Evolutionary conservation across 2,329 filamentous ascomycete species (phyloP), one percentile per base, ranked within the genome.

Genomic region (Daldinia eschscholtzii): DNA sequence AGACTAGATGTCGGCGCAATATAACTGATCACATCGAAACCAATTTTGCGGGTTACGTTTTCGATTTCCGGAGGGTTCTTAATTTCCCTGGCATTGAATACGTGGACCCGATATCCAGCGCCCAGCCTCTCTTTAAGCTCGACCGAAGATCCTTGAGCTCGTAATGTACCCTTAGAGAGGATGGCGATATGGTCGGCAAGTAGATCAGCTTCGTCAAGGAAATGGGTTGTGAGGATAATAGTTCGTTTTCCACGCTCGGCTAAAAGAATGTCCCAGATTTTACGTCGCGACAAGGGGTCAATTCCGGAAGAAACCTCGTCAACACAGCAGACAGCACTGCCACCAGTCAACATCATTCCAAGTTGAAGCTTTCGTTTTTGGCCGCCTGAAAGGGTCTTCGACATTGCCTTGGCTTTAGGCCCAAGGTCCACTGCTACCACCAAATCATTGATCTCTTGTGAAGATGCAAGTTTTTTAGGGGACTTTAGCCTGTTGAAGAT

Each of bases 281-380:
- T 97, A 30, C 94, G 85, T 61, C 95, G 86, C 20, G 92, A 94
- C 0, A 98, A 83, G 0, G 95, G 94, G 76, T 98, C 94, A 20
- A 98, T 85, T 13, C 94, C 95, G 67, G 91, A 94, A 42, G 92
- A 94, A 13, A 97, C 93, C 79, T 98, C 95, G 73, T 98, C 94
- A 5, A 98, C 89, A 75, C 93, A 96, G 80, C 94, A 97, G 0
- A 98, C 91, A 26, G 89, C 89, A 69, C 92, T 95, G 10, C 93
- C 94, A 68, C 95, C 94, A 3, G 93, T 97, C 73, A 98, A 89
- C 93, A 97, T 97, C 89, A 97, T 95, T 4, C 93, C 94, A 2
- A 98, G 85, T 79, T 98, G 94, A 7, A 97, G 85, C 79, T 98
- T 98, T 59, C 94, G 86, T 81, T 97, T 97, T 79, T 98, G 94